Conservation (phyloP, 169 alveolate genomes). For the Plasmodium fragile region DNA sequence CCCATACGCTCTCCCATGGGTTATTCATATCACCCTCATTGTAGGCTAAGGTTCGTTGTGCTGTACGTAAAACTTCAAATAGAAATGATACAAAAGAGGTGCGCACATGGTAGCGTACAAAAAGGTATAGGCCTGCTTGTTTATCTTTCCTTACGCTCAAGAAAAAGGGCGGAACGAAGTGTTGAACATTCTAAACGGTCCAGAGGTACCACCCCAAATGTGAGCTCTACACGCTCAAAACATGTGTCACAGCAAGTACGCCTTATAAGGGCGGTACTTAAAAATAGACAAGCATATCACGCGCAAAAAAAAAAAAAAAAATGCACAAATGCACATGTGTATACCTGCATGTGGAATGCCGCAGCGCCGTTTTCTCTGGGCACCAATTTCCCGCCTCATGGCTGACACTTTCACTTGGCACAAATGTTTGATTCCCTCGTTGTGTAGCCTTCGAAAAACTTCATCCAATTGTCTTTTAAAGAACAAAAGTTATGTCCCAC, state of each 20-base stretch:
- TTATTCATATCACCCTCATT: neutral
- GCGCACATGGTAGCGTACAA: neutral
- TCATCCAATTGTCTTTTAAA: neutral
- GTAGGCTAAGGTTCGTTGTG: neutral
- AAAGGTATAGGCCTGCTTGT: neutral
- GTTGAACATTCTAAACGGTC: neutral
- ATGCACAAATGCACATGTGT: neutral
- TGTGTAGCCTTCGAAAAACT: neutral
- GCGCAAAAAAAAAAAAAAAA: neutral
- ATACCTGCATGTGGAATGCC: neutral
- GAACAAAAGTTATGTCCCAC: neutral
- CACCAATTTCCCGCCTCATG: neutral
- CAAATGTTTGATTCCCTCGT: neutral
- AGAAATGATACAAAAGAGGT: neutral
- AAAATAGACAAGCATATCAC: constrained; percentile 2
- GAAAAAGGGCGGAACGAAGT: neutral
- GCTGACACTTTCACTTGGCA: neutral
- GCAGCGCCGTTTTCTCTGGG: neutral
- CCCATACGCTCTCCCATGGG: neutral
- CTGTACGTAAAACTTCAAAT: neutral
- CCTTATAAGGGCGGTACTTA: neutral
- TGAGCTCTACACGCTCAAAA: neutral
- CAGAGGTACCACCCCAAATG: neutral
- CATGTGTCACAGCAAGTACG: neutral
- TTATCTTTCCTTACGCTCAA: neutral